Base-by-base conservation (phyloP, 805 yeast genomes). In the Kurtzmaniella fragi region DNA sequence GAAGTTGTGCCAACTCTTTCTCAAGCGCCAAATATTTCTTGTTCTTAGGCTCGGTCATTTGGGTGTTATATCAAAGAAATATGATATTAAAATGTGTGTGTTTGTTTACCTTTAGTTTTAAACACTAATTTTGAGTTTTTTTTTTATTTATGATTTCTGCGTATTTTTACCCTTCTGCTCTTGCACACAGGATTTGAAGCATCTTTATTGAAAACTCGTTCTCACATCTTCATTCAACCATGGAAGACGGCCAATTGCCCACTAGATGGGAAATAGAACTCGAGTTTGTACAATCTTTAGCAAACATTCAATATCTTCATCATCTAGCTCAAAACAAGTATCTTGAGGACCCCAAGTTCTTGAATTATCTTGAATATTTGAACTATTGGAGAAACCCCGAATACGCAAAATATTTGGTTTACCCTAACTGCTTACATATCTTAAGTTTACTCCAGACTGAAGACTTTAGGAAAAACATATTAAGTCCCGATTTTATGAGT, bases 211-310 rank as follows among this genome's bases (percentile, higher is more conserved):
- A 48, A 6, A 47, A 47, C 16, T 48, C 54, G 20, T n/a, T 20
- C 25, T 5, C 8, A 20, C 5, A 5, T 20, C 25, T 20, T 5
- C 25, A 25, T 25, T 33, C 27, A 25, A 20, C 20, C 8, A 39
- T 39, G 35, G 26, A 49, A 47, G 25, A 31, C 16, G 33, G 29
- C 14, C 28, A 32, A 8, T 65, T 77, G n/a, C 89, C 91, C n/a
- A 75, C 84, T 4, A 60, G 95, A 41, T 87, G 91, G 87, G 95
- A 86, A 53, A 78, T 86, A 16, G 95, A 86, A 50, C 70, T 86
- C n/a, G 97, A 85, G 76, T 91, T 91, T 62, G 95, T 91, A 3
- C 98, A 91, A 62, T 82, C 95, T 12, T 70, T 91, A 27, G 87
- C 96, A 2, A 93, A 91, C 59, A 80, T 91, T 33, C 95, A 84